Conservation (phyloP, 768 basidiomycete genomes). For the Terana coerulea region DNA sequence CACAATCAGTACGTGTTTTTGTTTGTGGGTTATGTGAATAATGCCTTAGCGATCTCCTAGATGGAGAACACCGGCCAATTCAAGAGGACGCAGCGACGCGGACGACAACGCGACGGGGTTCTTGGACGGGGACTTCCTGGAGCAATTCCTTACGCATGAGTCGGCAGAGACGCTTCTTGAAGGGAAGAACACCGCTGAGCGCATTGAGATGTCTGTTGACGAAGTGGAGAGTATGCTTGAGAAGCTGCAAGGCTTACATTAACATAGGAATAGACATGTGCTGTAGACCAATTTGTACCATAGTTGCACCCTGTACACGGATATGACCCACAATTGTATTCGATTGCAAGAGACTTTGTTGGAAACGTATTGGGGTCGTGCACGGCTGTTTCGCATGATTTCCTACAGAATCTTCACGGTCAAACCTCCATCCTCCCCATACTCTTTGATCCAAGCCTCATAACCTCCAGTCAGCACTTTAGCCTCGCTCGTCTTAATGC, state of each 20-base stretch:
- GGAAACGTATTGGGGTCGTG: neutral
- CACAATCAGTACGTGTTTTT: constrained; percentile 53
- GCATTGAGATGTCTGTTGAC: constrained; percentile 39
- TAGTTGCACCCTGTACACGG: neutral
- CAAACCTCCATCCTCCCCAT: constrained; percentile 15
- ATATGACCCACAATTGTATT: neutral
- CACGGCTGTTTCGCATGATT: neutral
- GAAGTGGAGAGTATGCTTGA: constrained; percentile 41
- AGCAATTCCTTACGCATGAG: constrained; percentile 50
- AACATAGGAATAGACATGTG: too few species aligned
- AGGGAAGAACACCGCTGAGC: constrained; percentile 59
- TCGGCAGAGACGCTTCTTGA: constrained; percentile 46
- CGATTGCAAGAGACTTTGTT: neutral
- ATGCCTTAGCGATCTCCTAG: constrained; percentile 32
- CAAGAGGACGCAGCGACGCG: constrained; percentile 52
- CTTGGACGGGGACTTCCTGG: constrained; percentile 85
- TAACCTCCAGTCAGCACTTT: constrained; percentile 22
- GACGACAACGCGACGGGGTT: constrained; percentile 62
- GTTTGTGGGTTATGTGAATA: neutral
- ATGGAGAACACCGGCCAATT: constrained; percentile 65
- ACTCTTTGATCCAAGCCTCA: constrained; percentile 21
- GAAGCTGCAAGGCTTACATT: constrained; percentile 41
- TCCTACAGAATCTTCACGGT: constrained; percentile 34
- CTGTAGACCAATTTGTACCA: neutral
- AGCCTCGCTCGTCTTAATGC: constrained; percentile 14